Evolutionary conservation across 1,284 basidiomycete species (phyloP).

Genomic region (Rhodotorula sp.): DNA sequence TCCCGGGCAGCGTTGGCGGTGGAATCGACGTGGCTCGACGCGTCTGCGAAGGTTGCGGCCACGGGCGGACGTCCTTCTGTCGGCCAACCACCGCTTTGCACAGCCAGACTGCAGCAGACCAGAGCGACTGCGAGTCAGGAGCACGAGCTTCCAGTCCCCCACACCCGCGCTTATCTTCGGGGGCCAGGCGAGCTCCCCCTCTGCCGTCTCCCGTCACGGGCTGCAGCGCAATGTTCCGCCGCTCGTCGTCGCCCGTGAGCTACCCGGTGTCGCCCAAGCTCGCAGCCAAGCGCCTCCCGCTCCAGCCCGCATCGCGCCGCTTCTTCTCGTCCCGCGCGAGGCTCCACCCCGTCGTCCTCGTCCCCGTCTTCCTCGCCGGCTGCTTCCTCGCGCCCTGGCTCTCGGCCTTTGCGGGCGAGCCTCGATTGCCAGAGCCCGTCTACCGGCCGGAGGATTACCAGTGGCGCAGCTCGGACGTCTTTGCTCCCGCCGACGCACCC

Average conservation of each 20-base stretch:
- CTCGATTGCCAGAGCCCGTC: conserved; percentile 16
- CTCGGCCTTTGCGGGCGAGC: background rate
- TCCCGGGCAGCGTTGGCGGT: background rate
- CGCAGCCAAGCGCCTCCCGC: background rate
- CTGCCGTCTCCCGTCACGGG: background rate
- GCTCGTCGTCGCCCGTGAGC: background rate
- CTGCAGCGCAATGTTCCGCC: background rate
- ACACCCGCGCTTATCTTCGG: no score
- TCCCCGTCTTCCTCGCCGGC: conserved; percentile 39
- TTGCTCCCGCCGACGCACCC: conserved; percentile 27
- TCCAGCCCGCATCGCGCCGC: background rate
- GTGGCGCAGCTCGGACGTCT: background rate
- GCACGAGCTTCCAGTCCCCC: no score
- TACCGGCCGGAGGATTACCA: conserved; percentile 20
- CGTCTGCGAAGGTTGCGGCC: background rate
- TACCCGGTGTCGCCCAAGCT: background rate
- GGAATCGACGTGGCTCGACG: background rate
- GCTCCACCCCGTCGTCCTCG: conserved; percentile 35
- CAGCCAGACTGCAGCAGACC: no score
- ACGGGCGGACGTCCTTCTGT: no score
- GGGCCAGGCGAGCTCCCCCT: background rate
- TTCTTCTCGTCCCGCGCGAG: conserved; percentile 18
- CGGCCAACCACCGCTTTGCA: no score
- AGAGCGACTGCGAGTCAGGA: no score
- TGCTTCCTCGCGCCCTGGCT: conserved; percentile 16